Percentiles rank a stretch among this genome's conserved stretches.
Evolutionary conservation across 2,329 filamentous ascomycete genomes (phyloP).

Genomic region (Trichocomaceae sp.): DNA sequence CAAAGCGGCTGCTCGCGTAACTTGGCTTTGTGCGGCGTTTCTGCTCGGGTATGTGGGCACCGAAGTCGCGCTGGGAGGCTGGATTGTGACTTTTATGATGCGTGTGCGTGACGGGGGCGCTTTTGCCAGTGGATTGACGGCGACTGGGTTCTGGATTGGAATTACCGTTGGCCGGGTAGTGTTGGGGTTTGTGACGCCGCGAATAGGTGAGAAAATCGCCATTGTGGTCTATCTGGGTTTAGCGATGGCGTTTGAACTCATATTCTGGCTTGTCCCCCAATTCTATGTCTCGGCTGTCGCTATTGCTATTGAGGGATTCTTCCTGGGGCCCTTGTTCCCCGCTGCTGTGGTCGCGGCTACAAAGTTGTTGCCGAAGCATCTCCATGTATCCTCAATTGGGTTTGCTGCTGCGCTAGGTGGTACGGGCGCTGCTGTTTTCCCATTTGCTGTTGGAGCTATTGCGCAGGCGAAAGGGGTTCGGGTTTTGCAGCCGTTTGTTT

Average conservation of each 20-base stretch:
- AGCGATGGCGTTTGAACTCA: constrained; percentile 58
- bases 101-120: constrained; percentile 60
- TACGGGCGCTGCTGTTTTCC: constrained; percentile 52
- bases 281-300: constrained; percentile 68
- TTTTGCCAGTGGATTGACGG: constrained; percentile 68
- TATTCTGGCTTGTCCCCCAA: constrained; percentile 76
- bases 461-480: constrained; percentile 52
- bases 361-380: constrained; percentile 63
- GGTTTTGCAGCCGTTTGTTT: constrained; percentile 54
- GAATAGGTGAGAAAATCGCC: constrained; percentile 60
- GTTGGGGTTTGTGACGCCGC: constrained; percentile 68
- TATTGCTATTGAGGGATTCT: constrained; percentile 68
- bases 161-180: constrained; percentile 67
- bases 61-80: constrained; percentile 65
- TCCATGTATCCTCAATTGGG: constrained; percentile 74
- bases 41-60: constrained; percentile 71
- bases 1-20: constrained; percentile 36
- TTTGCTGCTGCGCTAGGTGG: constrained; percentile 75
- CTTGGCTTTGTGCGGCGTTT: constrained; percentile 67
- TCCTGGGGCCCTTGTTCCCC: constrained; percentile 72
- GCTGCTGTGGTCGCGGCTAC: constrained; percentile 66
- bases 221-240: constrained; percentile 57
- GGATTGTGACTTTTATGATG: constrained; percentile 87
- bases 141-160: constrained; percentile 79
- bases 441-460: constrained; percentile 42